phyloP scores from a whole-genome alignment of 1,284 basidiomycete species.

The Austroboletus niveus region DNA sequence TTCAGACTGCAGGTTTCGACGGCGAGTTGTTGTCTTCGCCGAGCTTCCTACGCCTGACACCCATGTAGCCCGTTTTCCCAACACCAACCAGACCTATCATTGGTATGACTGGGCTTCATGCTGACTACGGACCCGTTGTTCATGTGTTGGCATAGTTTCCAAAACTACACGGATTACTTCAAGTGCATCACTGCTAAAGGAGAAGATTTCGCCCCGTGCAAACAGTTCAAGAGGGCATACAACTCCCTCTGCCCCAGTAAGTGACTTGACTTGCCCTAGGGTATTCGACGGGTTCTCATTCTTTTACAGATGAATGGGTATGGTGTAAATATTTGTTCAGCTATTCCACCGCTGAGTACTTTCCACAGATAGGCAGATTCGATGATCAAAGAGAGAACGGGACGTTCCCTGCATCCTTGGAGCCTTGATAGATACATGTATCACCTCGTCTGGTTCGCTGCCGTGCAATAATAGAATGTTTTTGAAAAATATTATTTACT shows the following conservation, averaged over 20 bases:
- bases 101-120: conserved; percentile 54
- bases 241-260: conserved; percentile 96
- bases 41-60: conserved; percentile 8
- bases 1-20: conserved; percentile 87
- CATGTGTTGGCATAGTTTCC: conserved; percentile 60
- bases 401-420: conserved; percentile 88
- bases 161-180: conserved; percentile 98
- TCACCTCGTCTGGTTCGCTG: background rate
- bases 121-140: conserved; percentile 2
- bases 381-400: conserved; percentile 92
- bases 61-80: conserved; percentile 83
- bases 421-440: conserved; percentile 51
- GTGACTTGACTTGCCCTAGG: conserved; percentile 37
- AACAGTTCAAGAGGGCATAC: conserved; percentile 98
- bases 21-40: conserved; percentile 44
- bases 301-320: conserved; percentile 78
- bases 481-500: background rate
- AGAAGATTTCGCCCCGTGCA: conserved; percentile 96
- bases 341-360: conserved; percentile 9
- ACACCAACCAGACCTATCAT: conserved; percentile 93
- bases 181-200: conserved; percentile 97
- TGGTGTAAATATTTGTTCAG: conserved; percentile 17
- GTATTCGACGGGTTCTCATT: conserved; percentile 10
- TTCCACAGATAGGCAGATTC: conserved; percentile 72
- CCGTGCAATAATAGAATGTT: conserved; percentile 14